Conservation (phyloP, 225 moss, liverwort and hornwort species). For the Climacium dendroides region DNA sequence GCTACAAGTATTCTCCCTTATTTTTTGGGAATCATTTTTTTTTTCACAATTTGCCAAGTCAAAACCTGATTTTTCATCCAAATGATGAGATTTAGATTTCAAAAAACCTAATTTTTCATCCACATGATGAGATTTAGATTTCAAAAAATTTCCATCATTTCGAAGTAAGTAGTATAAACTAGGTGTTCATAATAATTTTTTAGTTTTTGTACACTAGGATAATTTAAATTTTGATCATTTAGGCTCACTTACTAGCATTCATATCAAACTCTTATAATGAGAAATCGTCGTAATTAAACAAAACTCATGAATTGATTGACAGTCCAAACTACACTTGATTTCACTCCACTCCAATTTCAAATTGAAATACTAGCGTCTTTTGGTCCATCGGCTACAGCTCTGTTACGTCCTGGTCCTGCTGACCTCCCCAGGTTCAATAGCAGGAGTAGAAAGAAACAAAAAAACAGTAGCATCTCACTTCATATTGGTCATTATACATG, state of each 20-base stretch:
- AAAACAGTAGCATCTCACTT: not conserved
- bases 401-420: not conserved
- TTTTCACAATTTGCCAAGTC: not conserved
- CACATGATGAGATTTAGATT: not conserved
- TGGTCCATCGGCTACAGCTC: not conserved
- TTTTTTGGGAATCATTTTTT: too few relatives aligned
- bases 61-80: not conserved
- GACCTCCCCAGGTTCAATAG: too few relatives aligned
- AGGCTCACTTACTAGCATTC: not conserved
- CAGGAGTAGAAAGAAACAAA: too few relatives aligned
- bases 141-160: not conserved
- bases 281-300: not conserved
- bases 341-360: not conserved
- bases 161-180: not conserved
- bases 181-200: not conserved
- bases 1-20: too few relatives aligned
- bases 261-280: not conserved
- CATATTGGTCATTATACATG: too few relatives aligned
- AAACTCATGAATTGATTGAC: not conserved
- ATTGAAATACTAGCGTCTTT: not conserved
- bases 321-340: not conserved
- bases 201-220: not conserved
- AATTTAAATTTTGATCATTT: not conserved
- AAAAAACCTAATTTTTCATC: not conserved
- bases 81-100: not conserved